Evolutionary conservation across 441 rosid genomes (phyloP).

Genomic region (Erodium trifolium): DNA sequence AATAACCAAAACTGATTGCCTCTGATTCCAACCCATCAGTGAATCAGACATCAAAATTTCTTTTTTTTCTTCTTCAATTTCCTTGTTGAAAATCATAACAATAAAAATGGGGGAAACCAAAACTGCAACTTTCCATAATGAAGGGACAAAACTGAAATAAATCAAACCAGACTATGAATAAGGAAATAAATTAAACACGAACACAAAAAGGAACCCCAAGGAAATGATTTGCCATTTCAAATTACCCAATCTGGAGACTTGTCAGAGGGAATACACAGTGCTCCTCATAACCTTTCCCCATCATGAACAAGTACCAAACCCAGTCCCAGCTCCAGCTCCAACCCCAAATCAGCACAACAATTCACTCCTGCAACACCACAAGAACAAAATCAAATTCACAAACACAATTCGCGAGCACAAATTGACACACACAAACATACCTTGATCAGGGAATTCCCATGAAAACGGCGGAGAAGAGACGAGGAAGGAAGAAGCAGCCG

Average conservation of each 20-base stretch:
- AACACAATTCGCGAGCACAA: background rate
- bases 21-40: background rate
- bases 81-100: background rate
- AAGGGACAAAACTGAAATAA: background rate
- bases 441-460: conserved; percentile 6
- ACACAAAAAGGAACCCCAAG: background rate
- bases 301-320: background rate
- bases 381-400: background rate
- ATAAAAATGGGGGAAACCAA: background rate
- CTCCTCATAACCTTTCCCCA: conserved; percentile 8
- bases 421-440: background rate
- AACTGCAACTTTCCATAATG: background rate
- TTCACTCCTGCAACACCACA: conserved; percentile 3
- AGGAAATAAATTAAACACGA: background rate
- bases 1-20: background rate
- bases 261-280: conserved; percentile 1
- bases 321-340: background rate
- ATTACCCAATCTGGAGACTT: conserved; percentile 10
- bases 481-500: background rate
- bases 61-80: background rate
- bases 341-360: background rate
- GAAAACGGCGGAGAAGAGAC: background rate
- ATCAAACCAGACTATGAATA: background rate
- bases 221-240: background rate
- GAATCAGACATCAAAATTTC: background rate